Percentiles rank a stretch among this genome's conserved stretches.
Conservation (phyloP, 805 yeast species). For the Naumovozyma baii region DNA sequence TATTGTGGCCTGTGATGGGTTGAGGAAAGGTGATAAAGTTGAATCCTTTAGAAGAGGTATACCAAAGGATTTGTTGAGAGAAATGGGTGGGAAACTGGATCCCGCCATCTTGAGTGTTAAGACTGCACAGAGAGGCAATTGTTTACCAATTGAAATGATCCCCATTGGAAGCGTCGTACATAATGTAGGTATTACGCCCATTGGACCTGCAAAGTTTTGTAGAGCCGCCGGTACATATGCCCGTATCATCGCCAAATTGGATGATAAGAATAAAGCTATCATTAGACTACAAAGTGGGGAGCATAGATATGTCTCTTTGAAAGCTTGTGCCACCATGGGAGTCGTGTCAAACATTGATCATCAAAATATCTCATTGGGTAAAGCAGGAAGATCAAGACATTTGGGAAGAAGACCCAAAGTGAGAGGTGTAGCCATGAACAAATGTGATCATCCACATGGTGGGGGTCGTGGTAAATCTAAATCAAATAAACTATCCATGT, state of each 20-base stretch:
- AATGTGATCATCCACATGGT: conserved; percentile 96
- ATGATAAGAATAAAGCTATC: conserved; percentile 60
- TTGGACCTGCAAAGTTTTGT: conserved; percentile 80
- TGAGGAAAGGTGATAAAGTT: conserved; percentile 84
- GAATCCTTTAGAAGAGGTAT: conserved; percentile 86
- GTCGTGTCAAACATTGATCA: conserved; percentile 88
- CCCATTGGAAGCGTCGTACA: conserved; percentile 92
- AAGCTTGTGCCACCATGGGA: conserved; percentile 91
- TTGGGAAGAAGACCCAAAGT: conserved; percentile 90
- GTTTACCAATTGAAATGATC: conserved; percentile 83
- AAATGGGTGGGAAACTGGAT: conserved; percentile 87
- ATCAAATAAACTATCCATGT: conserved; percentile 86
- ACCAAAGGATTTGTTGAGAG: conserved; percentile 59
- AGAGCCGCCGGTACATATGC: conserved; percentile 94
- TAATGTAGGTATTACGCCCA: conserved; percentile 67
- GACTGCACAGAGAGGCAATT: conserved; percentile 87
- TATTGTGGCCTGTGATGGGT: conserved; percentile 83
- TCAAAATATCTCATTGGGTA: conserved; percentile 82
- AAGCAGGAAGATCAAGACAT: conserved; percentile 92
- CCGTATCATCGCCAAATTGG: conserved; percentile 69
- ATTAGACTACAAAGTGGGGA: conserved; percentile 86
- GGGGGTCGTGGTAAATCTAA: conserved; percentile 99
- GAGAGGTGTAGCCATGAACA: conserved; percentile 97
- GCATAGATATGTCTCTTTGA: conserved; percentile 76
- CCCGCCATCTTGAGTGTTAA: conserved; percentile 83